A percentile compares a stretch with the other conserved stretches of the same genome.
These are phyloP conservation scores for Cydonia oblonga DNA, from an alignment of 331 rosid species.

Conservation along the genomic window DNA sequence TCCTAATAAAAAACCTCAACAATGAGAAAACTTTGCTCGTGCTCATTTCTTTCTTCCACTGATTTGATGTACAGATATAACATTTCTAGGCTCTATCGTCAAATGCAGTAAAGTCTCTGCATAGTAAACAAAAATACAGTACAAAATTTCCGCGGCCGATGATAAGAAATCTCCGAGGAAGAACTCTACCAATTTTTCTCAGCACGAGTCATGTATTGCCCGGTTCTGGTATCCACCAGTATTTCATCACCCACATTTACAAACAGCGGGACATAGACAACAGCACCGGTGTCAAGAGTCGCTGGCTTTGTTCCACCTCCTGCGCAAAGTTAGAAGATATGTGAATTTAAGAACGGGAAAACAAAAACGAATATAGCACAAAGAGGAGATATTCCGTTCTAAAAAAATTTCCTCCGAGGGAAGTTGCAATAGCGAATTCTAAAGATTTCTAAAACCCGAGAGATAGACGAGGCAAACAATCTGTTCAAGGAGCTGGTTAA, in stretches of 20 bases:
- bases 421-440: not conserved
- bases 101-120: conserved; percentile 8
- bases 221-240: conserved; percentile 77
- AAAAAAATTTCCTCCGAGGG: no score
- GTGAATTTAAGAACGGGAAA: not conserved
- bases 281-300: conserved; percentile 79
- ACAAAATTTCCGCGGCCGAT: not conserved
- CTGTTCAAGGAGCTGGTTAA: not conserved
- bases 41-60: not conserved
- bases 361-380: not conserved
- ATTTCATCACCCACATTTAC: conserved; percentile 64
- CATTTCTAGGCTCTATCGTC: not conserved
- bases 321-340: conserved; percentile 9
- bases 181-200: conserved; percentile 15
- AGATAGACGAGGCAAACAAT: not conserved
- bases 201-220: conserved; percentile 87
- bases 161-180: conserved; percentile 16
- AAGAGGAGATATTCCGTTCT: not conserved
- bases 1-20: conserved; percentile 14
- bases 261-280: conserved; percentile 79
- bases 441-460: not conserved
- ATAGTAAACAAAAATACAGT: not conserved
- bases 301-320: conserved; percentile 96
- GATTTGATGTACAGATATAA: conserved; percentile 19
- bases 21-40: not conserved